These are phyloP conservation scores for Colletotrichum ledebouriae DNA, from an alignment of 2,329 filamentous ascomycete genomes.

Conservation along the genomic window DNA sequence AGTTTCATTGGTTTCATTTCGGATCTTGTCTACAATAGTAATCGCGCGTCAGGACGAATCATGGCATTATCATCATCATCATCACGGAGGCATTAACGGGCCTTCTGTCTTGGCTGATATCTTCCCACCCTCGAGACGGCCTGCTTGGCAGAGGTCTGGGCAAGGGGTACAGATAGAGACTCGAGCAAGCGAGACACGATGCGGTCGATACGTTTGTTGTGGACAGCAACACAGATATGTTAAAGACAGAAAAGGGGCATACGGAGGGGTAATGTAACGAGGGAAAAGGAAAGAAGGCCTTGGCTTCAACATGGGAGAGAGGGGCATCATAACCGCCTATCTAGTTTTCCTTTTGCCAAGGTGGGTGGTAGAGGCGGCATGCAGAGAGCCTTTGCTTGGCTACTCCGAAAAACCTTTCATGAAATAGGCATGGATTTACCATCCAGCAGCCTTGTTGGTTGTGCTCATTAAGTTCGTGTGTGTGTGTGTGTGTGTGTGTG, in stretches of 20 bases:
- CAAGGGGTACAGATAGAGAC: slow-evolving; percentile 4
- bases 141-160: slow-evolving; percentile 22
- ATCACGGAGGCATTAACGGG: slow-evolving; percentile 23
- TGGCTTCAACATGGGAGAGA: background rate
- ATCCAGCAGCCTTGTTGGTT: slow-evolving; percentile 25
- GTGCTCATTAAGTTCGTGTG: slow-evolving; percentile 15
- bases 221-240: background rate
- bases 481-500: background rate
- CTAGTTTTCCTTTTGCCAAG: background rate
- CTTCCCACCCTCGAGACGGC: background rate
- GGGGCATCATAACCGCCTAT: background rate
- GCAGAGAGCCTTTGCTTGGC: slow-evolving; percentile 29
- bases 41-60: slow-evolving; percentile 33
- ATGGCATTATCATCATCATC: slow-evolving; percentile 24
- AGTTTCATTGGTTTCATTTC: slow-evolving; percentile 26
- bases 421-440: slow-evolving; percentile 29
- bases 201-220: slow-evolving; percentile 11
- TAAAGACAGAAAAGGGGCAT: background rate
- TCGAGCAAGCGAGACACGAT: slow-evolving; percentile 29
- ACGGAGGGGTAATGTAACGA: slow-evolving; percentile 12
- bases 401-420: slow-evolving; percentile 7
- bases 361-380: slow-evolving; percentile 23
- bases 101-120: background rate
- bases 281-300: slow-evolving; percentile 4
- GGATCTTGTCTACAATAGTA: slow-evolving; percentile 26